phyloP scores from a whole-genome alignment of 768 basidiomycete genomes.

The Boletus tylopilopsis region DNA sequence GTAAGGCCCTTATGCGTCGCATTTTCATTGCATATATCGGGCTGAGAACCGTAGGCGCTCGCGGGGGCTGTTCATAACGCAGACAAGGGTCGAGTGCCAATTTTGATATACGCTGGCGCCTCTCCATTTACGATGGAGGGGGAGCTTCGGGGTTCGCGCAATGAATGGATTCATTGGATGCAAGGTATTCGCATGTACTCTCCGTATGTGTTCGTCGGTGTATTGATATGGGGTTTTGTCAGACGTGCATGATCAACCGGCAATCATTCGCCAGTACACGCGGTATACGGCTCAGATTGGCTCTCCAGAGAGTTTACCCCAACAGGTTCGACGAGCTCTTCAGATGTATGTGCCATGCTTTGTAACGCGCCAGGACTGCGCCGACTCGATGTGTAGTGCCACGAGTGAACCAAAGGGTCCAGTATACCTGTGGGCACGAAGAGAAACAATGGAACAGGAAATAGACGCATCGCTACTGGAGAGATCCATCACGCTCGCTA shows the following conservation, averaged over 20 bases:
- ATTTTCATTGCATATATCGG: too few relatives aligned
- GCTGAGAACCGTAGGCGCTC: conserved; percentile 41
- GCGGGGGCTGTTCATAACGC: conserved; percentile 74
- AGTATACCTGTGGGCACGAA: conserved; percentile 68
- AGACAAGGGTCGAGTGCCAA: conserved; percentile 54
- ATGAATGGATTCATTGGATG: conserved; percentile 73
- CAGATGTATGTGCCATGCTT: conserved; percentile 48
- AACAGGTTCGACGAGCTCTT: conserved; percentile 52
- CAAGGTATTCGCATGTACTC: conserved; percentile 53
- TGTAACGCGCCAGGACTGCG: background rate
- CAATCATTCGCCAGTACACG: conserved; percentile 76
- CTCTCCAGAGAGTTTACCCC: conserved; percentile 48
- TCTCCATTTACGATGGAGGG: conserved; percentile 55
- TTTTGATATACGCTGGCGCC: conserved; percentile 71
- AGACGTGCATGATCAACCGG: conserved; percentile 71
- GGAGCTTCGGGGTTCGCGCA: conserved; percentile 59
- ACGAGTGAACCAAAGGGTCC: conserved; percentile 70
- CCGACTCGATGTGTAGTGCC: conserved; percentile 40
- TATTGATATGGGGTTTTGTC: background rate
- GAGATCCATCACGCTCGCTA: conserved; percentile 23
- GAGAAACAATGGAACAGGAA: conserved; percentile 70
- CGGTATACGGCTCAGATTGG: conserved; percentile 57
- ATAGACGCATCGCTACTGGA: conserved; percentile 39
- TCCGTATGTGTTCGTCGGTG: background rate
- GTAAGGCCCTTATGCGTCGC: conserved; percentile 25